Conservation (phyloP, 1,284 basidiomycete genomes). For the Agroathelia rolfsii region DNA sequence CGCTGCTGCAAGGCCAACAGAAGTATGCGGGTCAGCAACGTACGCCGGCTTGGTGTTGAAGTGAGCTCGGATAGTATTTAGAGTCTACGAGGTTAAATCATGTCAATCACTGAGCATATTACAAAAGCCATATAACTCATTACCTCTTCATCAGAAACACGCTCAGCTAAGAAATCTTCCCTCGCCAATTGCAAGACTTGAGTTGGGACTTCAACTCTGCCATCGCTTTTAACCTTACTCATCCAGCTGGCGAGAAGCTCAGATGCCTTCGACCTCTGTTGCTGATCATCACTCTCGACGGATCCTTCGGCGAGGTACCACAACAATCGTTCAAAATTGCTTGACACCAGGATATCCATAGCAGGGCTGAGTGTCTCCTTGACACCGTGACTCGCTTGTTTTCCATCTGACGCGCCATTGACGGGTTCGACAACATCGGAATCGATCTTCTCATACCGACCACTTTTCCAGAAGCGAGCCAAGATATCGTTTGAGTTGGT, state of each 20-base stretch:
- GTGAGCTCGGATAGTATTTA: constrained; percentile 70
- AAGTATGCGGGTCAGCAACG: constrained; percentile 92
- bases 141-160: constrained; percentile 80
- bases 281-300: constrained; percentile 27
- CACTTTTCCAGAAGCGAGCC: constrained; percentile 89
- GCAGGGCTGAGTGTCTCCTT: constrained; percentile 91
- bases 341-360: constrained; percentile 98
- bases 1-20: constrained; percentile 80
- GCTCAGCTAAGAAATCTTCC: constrained; percentile 82
- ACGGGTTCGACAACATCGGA: constrained; percentile 32
- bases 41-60: constrained; percentile 58
- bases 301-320: too few relatives aligned
- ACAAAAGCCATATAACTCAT: constrained; percentile 11
- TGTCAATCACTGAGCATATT: constrained; percentile 1
- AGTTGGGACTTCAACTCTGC: constrained; percentile 67
- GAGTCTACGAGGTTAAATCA: constrained; percentile 50
- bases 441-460: constrained; percentile 84
- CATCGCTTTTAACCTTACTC: constrained; percentile 73
- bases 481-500: constrained; percentile 99
- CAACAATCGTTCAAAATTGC: constrained; percentile 94
- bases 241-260: constrained; percentile 78
- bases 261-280: constrained; percentile 39
- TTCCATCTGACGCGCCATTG: constrained; percentile 53
- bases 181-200: constrained; percentile 65
- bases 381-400: constrained; percentile 62